Evolutionary conservation across 805 yeast genomes (phyloP).

Genomic region (Teunomyces aglyptinius): DNA sequence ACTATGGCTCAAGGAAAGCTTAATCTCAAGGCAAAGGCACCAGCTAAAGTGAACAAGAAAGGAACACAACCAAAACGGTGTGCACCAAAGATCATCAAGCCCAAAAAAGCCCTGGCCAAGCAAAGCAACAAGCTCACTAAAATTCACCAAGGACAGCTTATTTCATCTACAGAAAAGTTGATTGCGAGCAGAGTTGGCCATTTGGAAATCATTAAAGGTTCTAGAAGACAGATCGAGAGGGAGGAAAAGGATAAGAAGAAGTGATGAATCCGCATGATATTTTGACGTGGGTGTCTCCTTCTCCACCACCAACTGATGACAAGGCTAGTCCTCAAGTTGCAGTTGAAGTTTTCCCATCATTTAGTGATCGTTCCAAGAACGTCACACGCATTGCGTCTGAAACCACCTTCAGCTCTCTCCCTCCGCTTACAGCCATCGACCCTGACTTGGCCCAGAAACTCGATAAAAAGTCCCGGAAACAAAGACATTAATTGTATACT

Average conservation of each 20-base stretch:
- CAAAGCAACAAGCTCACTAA: constrained; percentile 54
- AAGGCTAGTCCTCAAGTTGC: too few species aligned
- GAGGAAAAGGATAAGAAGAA: constrained; percentile 41
- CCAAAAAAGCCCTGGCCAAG: constrained; percentile 55
- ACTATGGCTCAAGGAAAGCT: constrained; percentile 73
- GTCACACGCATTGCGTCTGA: neutral
- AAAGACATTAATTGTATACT: constrained; percentile 4
- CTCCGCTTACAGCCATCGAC: constrained; percentile 26
- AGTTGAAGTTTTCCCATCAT: neutral
- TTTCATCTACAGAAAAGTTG: constrained; percentile 73
- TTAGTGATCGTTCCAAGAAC: neutral
- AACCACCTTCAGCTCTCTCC: constrained; percentile 9
- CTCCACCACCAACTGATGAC: neutral
- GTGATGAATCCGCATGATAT: constrained; percentile 3
- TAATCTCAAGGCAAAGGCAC: constrained; percentile 50
- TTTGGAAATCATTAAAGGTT: constrained; percentile 85
- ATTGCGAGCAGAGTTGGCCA: constrained; percentile 92
- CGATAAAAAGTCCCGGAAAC: constrained; percentile 14
- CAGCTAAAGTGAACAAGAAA: constrained; percentile 60
- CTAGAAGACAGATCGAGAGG: constrained; percentile 79
- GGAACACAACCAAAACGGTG: constrained; percentile 71
- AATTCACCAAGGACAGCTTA: constrained; percentile 53
- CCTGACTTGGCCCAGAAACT: constrained; percentile 21
- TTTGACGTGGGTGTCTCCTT: neutral
- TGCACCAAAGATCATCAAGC: constrained; percentile 63